These are phyloP conservation scores for Senna tora DNA, from an alignment of 306 rosid species.

Conservation along the genomic window DNA sequence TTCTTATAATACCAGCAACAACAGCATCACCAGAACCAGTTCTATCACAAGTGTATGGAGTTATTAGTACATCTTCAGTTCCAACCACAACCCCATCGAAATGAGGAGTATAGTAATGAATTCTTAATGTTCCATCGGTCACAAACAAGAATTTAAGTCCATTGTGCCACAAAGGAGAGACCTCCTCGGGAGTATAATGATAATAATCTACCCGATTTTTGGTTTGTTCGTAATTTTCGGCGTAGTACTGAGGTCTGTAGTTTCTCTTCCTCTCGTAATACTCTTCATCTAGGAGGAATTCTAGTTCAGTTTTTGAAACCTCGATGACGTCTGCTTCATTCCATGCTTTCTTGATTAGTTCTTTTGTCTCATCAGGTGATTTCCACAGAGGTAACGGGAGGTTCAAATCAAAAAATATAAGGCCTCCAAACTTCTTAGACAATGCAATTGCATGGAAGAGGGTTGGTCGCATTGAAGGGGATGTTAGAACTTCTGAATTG, in stretches of 20 bases:
- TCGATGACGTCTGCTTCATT: constrained; percentile 72
- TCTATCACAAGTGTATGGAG: constrained; percentile 92
- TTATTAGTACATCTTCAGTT: constrained; percentile 92
- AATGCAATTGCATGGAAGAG: constrained; percentile 47
- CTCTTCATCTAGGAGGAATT: constrained; percentile 88
- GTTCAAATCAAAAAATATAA: constrained; percentile 71
- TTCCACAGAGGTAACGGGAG: constrained; percentile 80
- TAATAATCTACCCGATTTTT: constrained; percentile 71
- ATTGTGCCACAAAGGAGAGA: constrained; percentile 82
- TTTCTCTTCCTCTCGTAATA: constrained; percentile 68
- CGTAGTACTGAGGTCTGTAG: constrained; percentile 78
- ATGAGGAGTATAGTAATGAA: constrained; percentile 82
- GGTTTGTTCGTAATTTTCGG: constrained; percentile 71
- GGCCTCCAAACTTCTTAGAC: constrained; percentile 55
- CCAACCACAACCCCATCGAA: constrained; percentile 81
- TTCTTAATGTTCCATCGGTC: constrained; percentile 80
- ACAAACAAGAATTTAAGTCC: constrained; percentile 69
- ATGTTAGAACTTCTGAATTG: constrained; percentile 61
- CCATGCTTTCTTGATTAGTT: constrained; percentile 77
- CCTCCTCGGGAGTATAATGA: constrained; percentile 79
- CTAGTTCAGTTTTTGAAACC: constrained; percentile 81
- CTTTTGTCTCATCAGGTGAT: constrained; percentile 72
- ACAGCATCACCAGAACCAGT: constrained; percentile 98
- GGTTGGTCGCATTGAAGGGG: constrained; percentile 40
- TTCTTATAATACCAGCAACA: constrained; percentile 88